phyloP scores from a whole-genome alignment of 2,329 filamentous ascomycete species.

The Juglanconis sp. region DNA sequence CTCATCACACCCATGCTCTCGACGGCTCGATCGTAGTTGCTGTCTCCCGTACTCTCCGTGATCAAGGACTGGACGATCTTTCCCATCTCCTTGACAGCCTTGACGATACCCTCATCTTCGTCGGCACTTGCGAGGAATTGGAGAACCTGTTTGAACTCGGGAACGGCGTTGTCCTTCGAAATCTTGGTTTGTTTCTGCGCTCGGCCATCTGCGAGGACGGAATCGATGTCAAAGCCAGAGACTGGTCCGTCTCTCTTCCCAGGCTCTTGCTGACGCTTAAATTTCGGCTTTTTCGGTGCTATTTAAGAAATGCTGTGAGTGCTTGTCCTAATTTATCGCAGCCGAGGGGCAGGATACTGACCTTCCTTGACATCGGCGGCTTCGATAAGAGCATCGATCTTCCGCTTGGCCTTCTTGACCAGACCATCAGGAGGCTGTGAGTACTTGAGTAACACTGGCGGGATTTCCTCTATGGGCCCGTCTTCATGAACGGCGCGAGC shows the following conservation, averaged over 20 bases:
- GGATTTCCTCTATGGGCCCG: constrained; percentile 57
- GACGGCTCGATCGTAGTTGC: constrained; percentile 68
- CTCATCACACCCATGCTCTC: constrained; percentile 78
- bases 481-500: constrained; percentile 75
- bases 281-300: constrained; percentile 78
- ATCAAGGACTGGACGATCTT: constrained; percentile 67
- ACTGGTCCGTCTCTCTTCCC: constrained; percentile 64
- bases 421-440: constrained; percentile 69
- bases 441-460: constrained; percentile 67
- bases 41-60: constrained; percentile 69
- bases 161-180: constrained; percentile 71
- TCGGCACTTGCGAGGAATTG: constrained; percentile 37
- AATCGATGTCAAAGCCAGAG: constrained; percentile 84
- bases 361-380: constrained; percentile 81
- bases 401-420: constrained; percentile 51
- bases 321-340: not conserved
- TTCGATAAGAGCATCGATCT: constrained; percentile 62
- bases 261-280: constrained; percentile 65
- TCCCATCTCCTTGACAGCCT: constrained; percentile 72
- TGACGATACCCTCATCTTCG: constrained; percentile 59
- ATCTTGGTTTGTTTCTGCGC: constrained; percentile 32
- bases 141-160: constrained; percentile 84
- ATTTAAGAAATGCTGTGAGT: not conserved
- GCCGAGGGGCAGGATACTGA: constrained; percentile 27
- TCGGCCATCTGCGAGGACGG: constrained; percentile 56